phyloP scores from a whole-genome alignment of 257 asterid species.

The Solanum sitiens region DNA sequence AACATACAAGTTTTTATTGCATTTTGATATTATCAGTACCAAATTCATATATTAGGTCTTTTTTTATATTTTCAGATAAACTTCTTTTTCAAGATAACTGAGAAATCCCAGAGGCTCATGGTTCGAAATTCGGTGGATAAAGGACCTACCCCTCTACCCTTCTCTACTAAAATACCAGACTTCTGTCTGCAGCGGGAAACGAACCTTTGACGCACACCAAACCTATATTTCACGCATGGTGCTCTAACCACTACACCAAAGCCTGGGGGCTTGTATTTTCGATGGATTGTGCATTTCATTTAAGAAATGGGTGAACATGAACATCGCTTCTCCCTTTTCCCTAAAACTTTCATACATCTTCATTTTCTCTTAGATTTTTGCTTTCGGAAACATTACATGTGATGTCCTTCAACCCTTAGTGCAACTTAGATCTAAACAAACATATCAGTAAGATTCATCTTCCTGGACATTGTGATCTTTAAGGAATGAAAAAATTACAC shows the following conservation, averaged over 20 bases:
- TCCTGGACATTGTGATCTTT: background rate
- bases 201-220: background rate
- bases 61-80: background rate
- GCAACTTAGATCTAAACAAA: background rate
- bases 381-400: background rate
- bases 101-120: background rate
- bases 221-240: background rate
- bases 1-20: background rate
- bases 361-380: background rate
- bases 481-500: background rate
- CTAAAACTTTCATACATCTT: background rate
- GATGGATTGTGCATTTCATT: background rate
- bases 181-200: background rate
- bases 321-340: background rate
- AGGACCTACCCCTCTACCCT: background rate
- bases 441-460: background rate
- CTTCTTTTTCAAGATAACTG: background rate
- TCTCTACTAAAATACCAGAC: background rate
- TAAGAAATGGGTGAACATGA: background rate
- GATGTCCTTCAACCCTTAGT: background rate
- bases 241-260: background rate
- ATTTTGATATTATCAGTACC: background rate
- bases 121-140: background rate
- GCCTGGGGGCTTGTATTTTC: background rate
- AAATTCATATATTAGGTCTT: background rate